Base-by-base conservation (phyloP, 495 filamentous ascomycete genomes). In the Penicillium antarcticum region DNA sequence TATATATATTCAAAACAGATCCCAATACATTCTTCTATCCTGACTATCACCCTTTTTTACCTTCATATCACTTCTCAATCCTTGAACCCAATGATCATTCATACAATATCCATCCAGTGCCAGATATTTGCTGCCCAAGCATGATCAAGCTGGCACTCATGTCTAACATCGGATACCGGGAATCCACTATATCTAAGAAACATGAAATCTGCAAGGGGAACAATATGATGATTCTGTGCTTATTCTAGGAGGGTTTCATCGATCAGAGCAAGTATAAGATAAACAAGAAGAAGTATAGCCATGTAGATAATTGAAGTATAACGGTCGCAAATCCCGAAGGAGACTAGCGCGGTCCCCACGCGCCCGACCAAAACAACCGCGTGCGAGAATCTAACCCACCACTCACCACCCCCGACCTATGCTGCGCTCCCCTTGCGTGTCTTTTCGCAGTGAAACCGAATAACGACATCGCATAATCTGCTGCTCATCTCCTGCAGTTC, bases 361-460 rank as follows among this genome's bases (percentile, higher is more conserved):
- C 72, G 68, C 68, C 69, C 63, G 65, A 75, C 70, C 72, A 75
- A 75, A 75, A 73, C 70, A 75, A 75, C 66, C 70, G 72, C 70
- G 71, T 74, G 69, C 69, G 37, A 60, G 62, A 65, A 65, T 62
- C 62, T 53, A 57, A 65, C 59, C 59, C 51, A 56, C 60, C 59
- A 57, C 40, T 49, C 44, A 58, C 57, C 48, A 51, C 53, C 42
- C 45, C 52, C 56, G 56, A 60, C 53, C 56, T 44, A 48, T 51
- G 53, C 55, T 55, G 57, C 57, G 59, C 56, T 43, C 50, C 48
- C 14, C 48, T 52, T 50, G 40, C 54, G 55, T 49, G 13, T 49
- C 47, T 3, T 23, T 49, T 41, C 45, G 45, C 26, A 9, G 34
- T 41, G 33, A 29, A 34, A 41, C 23, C 8, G 32, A 24, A 46